Evolutionary conservation across 2,329 filamentous ascomycete genomes (phyloP).

Genomic region (Ophiocordyceps camponoti-leonardi): DNA sequence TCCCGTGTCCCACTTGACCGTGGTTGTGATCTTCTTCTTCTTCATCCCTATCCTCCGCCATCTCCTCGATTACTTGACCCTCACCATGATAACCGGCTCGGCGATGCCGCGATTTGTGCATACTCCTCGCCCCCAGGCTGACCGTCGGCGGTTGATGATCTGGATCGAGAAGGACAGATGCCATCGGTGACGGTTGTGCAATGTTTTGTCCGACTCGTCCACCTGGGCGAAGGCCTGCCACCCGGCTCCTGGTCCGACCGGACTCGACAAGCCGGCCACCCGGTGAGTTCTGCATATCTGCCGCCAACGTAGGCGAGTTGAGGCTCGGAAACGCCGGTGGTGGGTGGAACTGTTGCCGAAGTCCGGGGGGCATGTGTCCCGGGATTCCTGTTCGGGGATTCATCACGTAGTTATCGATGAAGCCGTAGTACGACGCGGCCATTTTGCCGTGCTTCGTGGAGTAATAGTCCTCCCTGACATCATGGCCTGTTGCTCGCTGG

Average conservation of each 20-base stretch:
- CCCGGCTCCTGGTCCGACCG: constrained; percentile 26
- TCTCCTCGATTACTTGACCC: constrained; percentile 37
- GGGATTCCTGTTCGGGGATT: constrained; percentile 53
- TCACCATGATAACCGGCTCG: constrained; percentile 28
- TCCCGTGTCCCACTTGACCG: constrained; percentile 31
- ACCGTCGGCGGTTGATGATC: constrained; percentile 49
- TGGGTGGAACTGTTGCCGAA: constrained; percentile 46
- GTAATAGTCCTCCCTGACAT: constrained; percentile 82
- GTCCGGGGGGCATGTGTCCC: constrained; percentile 38
- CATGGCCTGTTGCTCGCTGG: constrained; percentile 24
- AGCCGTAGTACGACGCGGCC: constrained; percentile 92
- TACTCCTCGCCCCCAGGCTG: constrained; percentile 24
- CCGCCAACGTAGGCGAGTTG: constrained; percentile 40
- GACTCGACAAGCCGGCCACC: constrained; percentile 20
- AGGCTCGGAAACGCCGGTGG: constrained; percentile 60
- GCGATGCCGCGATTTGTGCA: constrained; percentile 27
- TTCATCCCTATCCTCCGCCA: constrained; percentile 26
- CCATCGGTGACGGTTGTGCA: constrained; percentile 46
- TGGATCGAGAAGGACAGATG: constrained; percentile 57
- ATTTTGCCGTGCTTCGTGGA: constrained; percentile 94
- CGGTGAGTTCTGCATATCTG: constrained; percentile 36
- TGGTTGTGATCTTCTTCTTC: constrained; percentile 35
- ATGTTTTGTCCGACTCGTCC: constrained; percentile 19
- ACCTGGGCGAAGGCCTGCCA: constrained; percentile 11
- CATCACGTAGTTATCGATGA: constrained; percentile 77